Conservation (phyloP, 148 eudicot species). For the Silene latifolia region DNA sequence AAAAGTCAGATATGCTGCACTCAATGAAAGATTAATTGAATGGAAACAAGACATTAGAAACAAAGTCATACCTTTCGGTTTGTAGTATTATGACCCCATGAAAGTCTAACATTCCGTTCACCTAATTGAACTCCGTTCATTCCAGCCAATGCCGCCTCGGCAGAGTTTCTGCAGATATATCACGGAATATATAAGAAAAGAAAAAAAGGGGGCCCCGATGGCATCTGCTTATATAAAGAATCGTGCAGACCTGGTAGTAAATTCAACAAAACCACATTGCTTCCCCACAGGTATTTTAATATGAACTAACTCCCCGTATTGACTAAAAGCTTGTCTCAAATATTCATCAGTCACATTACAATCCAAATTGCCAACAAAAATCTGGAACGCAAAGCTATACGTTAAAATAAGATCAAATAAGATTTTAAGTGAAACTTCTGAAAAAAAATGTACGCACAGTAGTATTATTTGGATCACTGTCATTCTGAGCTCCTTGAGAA, state of each 20-base stretch:
- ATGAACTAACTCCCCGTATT: slow-evolving; percentile 73
- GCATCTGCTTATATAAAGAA: neutral
- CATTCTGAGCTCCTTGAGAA: slow-evolving; percentile 62
- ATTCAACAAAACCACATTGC: slow-evolving; percentile 95
- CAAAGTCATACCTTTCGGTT: slow-evolving; percentile 56
- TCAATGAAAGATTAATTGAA: neutral
- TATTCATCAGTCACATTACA: slow-evolving; percentile 74
- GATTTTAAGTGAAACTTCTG: neutral
- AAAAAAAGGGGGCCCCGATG: neutral
- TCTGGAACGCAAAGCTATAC: slow-evolving; percentile 36
- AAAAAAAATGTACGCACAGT: slow-evolving; percentile 59
- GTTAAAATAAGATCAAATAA: slow-evolving; percentile 17
- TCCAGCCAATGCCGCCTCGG: slow-evolving; percentile 70
- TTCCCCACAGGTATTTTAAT: slow-evolving; percentile 89
- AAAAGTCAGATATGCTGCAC: neutral
- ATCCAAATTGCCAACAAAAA: slow-evolving; percentile 90
- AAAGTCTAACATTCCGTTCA: slow-evolving; percentile 80
- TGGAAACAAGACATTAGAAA: neutral
- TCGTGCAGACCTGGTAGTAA: slow-evolving; percentile 57
- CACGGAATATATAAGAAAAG: neutral
- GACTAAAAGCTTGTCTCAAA: slow-evolving; percentile 72
- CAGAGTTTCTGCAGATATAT: slow-evolving; percentile 49
- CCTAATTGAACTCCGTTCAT: slow-evolving; percentile 75
- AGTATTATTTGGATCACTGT: slow-evolving; percentile 92
- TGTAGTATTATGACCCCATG: slow-evolving; percentile 95